Evolutionary conservation across 805 yeast genomes (phyloP).

Genomic region (Candida patagonica): DNA sequence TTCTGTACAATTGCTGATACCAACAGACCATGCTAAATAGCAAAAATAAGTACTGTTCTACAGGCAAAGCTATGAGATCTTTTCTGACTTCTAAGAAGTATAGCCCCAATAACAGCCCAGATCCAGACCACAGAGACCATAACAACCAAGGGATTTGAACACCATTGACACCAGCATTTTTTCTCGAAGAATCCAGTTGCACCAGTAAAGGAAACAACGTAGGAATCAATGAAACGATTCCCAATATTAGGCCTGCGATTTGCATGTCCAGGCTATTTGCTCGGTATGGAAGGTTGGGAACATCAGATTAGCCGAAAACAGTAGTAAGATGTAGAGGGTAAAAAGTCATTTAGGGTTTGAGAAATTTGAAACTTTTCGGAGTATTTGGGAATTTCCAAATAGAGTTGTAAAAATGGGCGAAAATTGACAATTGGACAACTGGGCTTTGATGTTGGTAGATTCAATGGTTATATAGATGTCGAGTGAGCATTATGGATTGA

Average conservation of each 20-base stretch:
- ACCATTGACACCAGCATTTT: background rate
- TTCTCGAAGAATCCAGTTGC: conserved; percentile 9
- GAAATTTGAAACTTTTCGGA: too few relatives aligned
- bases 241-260: conserved; percentile 5
- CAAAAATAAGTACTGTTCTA: conserved; percentile 5
- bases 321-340: too few relatives aligned
- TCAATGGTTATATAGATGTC: too few relatives aligned
- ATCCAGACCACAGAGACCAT: conserved; percentile 11
- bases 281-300: too few relatives aligned
- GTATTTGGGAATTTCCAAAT: too few relatives aligned
- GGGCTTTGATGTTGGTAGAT: too few relatives aligned
- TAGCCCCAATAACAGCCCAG: conserved; percentile 4
- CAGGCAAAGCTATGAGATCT: conserved; percentile 5
- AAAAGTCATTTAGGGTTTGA: too few relatives aligned
- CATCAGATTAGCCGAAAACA: too few relatives aligned
- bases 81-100: conserved; percentile 8
- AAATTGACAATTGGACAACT: too few relatives aligned
- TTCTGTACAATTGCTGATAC: conserved; percentile 6
- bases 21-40: conserved; percentile 7
- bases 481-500: too few relatives aligned
- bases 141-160: conserved; percentile 4
- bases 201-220: conserved; percentile 11
- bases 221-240: conserved; percentile 8
- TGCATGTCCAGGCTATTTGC: conserved; percentile 1
- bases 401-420: too few relatives aligned